Conservation (phyloP, 345 rosid species). For the Barbarea vulgaris region DNA sequence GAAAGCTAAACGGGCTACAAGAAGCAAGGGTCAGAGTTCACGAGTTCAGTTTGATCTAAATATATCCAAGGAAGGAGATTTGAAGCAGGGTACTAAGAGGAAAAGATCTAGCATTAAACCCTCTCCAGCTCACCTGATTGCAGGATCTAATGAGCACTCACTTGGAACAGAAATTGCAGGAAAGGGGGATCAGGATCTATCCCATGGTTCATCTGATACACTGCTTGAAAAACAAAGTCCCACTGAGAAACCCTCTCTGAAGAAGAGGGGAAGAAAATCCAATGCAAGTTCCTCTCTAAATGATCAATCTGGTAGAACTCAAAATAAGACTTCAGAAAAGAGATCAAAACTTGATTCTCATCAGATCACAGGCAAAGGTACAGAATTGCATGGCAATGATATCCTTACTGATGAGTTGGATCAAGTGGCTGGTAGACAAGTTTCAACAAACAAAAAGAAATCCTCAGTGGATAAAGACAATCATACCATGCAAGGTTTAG, state of each 20-base stretch:
- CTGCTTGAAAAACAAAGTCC: conserved; percentile 12
- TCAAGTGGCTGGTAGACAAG: conserved; percentile 29
- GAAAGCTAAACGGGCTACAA: conserved; percentile 37
- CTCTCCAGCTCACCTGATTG: conserved; percentile 1
- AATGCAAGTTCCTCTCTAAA: conserved; percentile 11
- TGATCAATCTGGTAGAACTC: conserved; percentile 21
- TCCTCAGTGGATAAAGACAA: conserved; percentile 6
- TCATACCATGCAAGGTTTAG: conserved; percentile 16
- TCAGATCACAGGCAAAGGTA: conserved; percentile 27
- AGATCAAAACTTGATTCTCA: conserved; percentile 31
- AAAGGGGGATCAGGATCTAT: conserved; percentile 7
- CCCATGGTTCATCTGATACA: not conserved
- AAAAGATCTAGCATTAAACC: conserved; percentile 24
- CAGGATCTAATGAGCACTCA: conserved; percentile 15
- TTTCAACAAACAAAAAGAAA: conserved; percentile 25
- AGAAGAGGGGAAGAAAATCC: conserved; percentile 27
- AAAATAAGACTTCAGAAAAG: conserved; percentile 31
- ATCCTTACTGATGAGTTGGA: conserved; percentile 35
- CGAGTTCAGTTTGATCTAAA: conserved; percentile 31
- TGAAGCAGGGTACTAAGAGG: conserved; percentile 33
- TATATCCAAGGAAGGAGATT: conserved; percentile 6
- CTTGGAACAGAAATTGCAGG: conserved; percentile 15
- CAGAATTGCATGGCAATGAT: conserved; percentile 16
- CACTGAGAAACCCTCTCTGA: not conserved
- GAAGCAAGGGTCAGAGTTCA: conserved; percentile 23